Evolutionary conservation across 164 flowering plant genomes (phyloP), one percentile per base, ranked within the genome.

Genomic region (Stephania cephalantha): DNA sequence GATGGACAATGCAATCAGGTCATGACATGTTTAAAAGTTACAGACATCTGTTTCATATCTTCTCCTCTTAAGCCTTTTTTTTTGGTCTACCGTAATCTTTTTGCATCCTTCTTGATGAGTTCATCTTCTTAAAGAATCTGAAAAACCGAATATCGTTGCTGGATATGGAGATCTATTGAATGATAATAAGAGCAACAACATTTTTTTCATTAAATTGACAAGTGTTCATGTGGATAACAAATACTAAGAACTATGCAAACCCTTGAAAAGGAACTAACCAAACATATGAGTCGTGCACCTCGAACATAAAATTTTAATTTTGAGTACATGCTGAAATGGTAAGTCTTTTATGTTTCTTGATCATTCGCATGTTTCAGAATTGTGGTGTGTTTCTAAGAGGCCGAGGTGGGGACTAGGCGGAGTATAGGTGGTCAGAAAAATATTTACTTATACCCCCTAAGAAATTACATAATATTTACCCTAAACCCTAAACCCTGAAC

Each of bases 1-100:
- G 91, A 85, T 78, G 86, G 84, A 5, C 84, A 84, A 8, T 79
- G 77, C 73, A 86, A 83, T 78, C 94, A 91, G 98, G 99, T 95
- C 45, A 5, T 75, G 44, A 15, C 48, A 22, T 46, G 17, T 79
- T 67, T 10, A 12, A 42, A 30, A 53, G 76, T 67, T 10, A 12
- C 48, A 30, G 46, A n/a, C 15, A 18, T 61, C 65, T 61, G 22
- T 50, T 8, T 50, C 8, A 50, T 50, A 9, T 50, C 35, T 31
- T 31, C 35, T 31, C 35, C 35, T 31, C 35, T 31, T 31, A 31
- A 31, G 35, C 35, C 0, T 9, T 50, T 50, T 50, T 50, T 68
- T 25, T 73, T 53, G 35, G 35, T 31, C 5, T 3, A 7, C n/a
- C n/a, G n/a, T n/a, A n/a, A n/a, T n/a, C n/a, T n/a, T n/a, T n/a